phyloP scores from a whole-genome alignment of 345 rosid genomes.

The Acer negundo region DNA sequence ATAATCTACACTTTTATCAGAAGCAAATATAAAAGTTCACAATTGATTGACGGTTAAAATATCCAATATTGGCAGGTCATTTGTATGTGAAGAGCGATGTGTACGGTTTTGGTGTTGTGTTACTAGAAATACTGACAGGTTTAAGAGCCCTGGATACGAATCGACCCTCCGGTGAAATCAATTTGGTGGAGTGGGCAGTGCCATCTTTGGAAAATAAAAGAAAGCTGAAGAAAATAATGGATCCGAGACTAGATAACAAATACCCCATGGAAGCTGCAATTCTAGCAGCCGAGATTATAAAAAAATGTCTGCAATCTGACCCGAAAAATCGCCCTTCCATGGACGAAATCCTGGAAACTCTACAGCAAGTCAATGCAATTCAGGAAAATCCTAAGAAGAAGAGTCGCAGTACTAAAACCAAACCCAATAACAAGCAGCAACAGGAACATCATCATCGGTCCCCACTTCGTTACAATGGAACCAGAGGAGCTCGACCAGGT shows the following conservation, averaged over 20 bases:
- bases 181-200: conserved; percentile 64
- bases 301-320: conserved; percentile 56
- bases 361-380: conserved; percentile 39
- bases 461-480: conserved; percentile 1
- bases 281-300: conserved; percentile 49
- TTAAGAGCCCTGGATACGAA: conserved; percentile 55
- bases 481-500: background rate
- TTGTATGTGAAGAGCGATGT: conserved; percentile 83
- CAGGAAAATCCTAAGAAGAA: conserved; percentile 38
- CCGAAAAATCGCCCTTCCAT: conserved; percentile 74
- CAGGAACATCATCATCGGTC: background rate
- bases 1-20: no score
- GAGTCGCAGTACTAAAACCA: background rate
- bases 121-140: conserved; percentile 78
- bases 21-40: no score
- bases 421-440: background rate
- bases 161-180: conserved; percentile 47
- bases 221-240: conserved; percentile 69
- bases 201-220: conserved; percentile 45
- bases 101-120: conserved; percentile 81
- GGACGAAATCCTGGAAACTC: conserved; percentile 52
- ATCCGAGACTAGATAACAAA: conserved; percentile 54
- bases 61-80: conserved; percentile 46
- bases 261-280: conserved; percentile 54
- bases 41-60: no score